Base-by-base conservation (phyloP, 2,329 filamentous ascomycete genomes). In the Fusarium hostae region DNA sequence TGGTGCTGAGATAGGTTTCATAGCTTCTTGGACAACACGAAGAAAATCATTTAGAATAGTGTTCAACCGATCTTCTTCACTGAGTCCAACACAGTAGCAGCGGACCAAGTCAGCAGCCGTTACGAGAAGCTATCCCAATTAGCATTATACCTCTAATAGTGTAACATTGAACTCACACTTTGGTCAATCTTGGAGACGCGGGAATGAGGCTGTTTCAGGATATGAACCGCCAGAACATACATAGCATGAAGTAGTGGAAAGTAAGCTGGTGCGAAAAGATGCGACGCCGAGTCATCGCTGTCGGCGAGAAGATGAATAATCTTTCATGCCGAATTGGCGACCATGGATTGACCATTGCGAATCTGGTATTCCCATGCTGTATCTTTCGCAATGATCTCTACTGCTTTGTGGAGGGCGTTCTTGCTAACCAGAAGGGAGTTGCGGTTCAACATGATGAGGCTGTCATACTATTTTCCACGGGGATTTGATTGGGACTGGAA, bases 401-500 rank as follows among this genome's bases (percentile, higher is more conserved):
- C 61, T 1, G 63, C 63, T 30, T 51, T 66, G 28, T 66, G 54
- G 0, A 66, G 35, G 0, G 63, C 61, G 3, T 66, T 40, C 7
- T 66, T 66, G 4, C 63, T 66, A 1, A 66, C 66, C 0, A 66
- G n/a, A 1, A 66, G 52, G 0, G 44, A 51, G 11, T 66, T 66
- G 0, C 63, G 61, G 0, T 45, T 66, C 3, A 66, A 28, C 61
- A 66, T 66, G 0, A 66, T 30, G 9, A 66, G 57, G 0, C 63
- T 65, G 0, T 0, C 1, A 1, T 0, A 2, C 0, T 3, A 13
- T 64, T 7, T 1, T 2, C 15, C 0, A 1, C 0, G 2, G 3
- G 7, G 1, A 2, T 18, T 22, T 9, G 0, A 7, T 1, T 22
- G 13, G 1, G 0, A 18, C 3, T 32, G 15, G 2, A 26, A 4